These are phyloP conservation scores for Apiospora pterosperma DNA, from an alignment of 2,329 filamentous ascomycete genomes.

Conservation along the genomic window DNA sequence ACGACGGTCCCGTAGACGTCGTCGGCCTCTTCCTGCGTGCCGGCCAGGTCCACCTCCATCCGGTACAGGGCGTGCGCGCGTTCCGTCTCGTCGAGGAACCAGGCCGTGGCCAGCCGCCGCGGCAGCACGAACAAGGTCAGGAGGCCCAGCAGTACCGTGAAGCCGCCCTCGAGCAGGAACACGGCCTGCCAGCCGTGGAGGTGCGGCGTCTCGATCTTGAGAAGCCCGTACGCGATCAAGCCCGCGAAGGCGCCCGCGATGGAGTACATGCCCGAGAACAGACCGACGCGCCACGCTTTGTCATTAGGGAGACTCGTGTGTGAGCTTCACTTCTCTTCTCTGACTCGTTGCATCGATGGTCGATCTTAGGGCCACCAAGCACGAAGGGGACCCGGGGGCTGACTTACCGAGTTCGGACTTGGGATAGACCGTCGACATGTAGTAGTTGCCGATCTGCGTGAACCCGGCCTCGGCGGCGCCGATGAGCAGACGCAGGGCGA, in stretches of 20 bases:
- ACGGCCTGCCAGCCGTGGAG: conserved; percentile 46
- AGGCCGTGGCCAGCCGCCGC: conserved; percentile 18
- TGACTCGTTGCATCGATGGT: no score
- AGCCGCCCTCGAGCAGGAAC: conserved; percentile 49
- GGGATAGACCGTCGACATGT: conserved; percentile 17
- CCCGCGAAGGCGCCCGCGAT: conserved; percentile 42
- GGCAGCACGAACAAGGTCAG: conserved; percentile 44
- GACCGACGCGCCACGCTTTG: conserved; percentile 2
- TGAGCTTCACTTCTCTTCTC: neutral
- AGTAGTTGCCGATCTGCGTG: conserved; percentile 19
- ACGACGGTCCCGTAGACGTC: neutral
- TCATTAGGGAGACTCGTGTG: neutral
- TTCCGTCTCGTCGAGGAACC: conserved; percentile 28
- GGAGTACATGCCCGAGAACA: conserved; percentile 17
- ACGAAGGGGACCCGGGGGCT: no score
- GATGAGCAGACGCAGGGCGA: conserved; percentile 17
- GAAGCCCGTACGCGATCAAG: conserved; percentile 40
- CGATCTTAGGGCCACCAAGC: neutral
- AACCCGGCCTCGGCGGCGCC: conserved; percentile 18
- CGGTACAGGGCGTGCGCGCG: conserved; percentile 22
- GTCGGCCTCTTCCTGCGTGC: conserved; percentile 9
- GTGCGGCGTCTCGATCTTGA: conserved; percentile 34
- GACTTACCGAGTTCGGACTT: conserved; percentile 9
- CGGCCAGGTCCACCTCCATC: conserved; percentile 23
- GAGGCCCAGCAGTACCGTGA: conserved; percentile 33